Evolutionary conservation across 345 rosid genomes (phyloP).

Genomic region (Salix koriyanagi): DNA sequence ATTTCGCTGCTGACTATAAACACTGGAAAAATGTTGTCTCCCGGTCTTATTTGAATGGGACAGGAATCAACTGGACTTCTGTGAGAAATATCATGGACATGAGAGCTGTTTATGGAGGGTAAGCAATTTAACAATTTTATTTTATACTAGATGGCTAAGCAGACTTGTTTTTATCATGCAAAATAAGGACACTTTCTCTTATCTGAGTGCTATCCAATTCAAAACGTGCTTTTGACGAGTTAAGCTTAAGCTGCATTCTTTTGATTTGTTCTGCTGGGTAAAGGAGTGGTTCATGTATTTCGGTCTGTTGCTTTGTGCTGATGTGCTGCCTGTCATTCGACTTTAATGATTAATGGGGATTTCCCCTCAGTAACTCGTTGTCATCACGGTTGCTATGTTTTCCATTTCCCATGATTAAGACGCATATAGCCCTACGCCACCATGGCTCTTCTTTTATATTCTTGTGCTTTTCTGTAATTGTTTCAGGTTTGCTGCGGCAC

Average conservation of each 20-base stretch:
- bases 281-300: neutral
- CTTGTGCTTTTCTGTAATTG: conserved; percentile 13
- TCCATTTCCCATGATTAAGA: neutral
- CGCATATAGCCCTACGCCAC: neutral
- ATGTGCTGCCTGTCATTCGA: neutral
- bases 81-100: conserved; percentile 91
- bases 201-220: neutral
- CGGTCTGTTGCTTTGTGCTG: neutral
- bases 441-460: neutral
- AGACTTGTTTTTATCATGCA: neutral
- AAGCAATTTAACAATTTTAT: conserved; percentile 16
- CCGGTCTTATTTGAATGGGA: conserved; percentile 68
- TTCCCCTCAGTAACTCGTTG: neutral
- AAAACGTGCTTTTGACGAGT: neutral
- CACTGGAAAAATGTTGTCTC: conserved; percentile 95
- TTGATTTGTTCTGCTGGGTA: neutral
- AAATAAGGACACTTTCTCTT: neutral
- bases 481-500: conserved; percentile 68
- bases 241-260: neutral
- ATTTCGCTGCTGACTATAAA: conserved; percentile 63
- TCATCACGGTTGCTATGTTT: neutral
- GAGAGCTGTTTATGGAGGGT: conserved; percentile 96
- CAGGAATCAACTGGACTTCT: conserved; percentile 78
- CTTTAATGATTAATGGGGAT: neutral
- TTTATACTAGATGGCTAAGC: neutral